These are phyloP conservation scores for Zelonia costaricensis DNA, from an alignment of 208 protist species.

Conservation along the genomic window DNA sequence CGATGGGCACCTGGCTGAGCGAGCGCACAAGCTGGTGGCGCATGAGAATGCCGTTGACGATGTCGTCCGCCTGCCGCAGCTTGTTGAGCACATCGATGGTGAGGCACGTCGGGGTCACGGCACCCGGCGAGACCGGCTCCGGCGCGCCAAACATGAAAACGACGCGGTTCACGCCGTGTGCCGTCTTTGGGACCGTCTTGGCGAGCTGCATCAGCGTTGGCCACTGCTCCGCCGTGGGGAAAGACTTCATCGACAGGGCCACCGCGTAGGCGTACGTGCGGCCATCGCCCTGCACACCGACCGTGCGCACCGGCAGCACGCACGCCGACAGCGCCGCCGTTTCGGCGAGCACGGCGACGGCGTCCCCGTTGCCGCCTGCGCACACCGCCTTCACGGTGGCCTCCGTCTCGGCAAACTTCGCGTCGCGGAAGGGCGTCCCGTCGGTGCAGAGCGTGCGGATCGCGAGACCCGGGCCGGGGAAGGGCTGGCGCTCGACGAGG, in stretches of 20 bases:
- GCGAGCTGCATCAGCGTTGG: slow-evolving; percentile 69
- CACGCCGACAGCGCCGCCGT: slow-evolving; percentile 28
- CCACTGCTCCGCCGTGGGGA: slow-evolving; percentile 77
- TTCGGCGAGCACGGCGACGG: slow-evolving; percentile 9
- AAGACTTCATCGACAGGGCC: slow-evolving; percentile 68
- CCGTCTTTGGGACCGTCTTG: slow-evolving; percentile 87
- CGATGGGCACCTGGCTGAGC: slow-evolving; percentile 94
- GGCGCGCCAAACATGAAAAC: slow-evolving; percentile 89
- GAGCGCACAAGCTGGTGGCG: slow-evolving; percentile 80
- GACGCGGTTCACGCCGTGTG: slow-evolving; percentile 94
- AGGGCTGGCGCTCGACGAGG: slow-evolving; percentile 94
- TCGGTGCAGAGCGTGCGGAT: slow-evolving; percentile 96
- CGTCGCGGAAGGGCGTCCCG: slow-evolving; percentile 56
- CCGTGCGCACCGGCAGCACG: slow-evolving; percentile 93
- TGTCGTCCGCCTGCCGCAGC: slow-evolving; percentile 88
- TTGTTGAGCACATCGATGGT: slow-evolving; percentile 79
- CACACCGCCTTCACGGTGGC: slow-evolving; percentile 37
- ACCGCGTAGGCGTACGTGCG: slow-evolving; percentile 95
- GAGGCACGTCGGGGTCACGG: slow-evolving; percentile 80
- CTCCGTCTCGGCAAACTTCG: slow-evolving; percentile 45
- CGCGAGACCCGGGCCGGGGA: slow-evolving; percentile 98
- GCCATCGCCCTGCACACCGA: slow-evolving; percentile 97
- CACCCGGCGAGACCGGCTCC: slow-evolving; percentile 25
- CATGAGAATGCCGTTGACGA: slow-evolving; percentile 81
- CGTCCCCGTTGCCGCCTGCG: slow-evolving; percentile 4